Conservation (phyloP, 2,329 filamentous ascomycete species). For the Leptographium radiaticola region DNA sequence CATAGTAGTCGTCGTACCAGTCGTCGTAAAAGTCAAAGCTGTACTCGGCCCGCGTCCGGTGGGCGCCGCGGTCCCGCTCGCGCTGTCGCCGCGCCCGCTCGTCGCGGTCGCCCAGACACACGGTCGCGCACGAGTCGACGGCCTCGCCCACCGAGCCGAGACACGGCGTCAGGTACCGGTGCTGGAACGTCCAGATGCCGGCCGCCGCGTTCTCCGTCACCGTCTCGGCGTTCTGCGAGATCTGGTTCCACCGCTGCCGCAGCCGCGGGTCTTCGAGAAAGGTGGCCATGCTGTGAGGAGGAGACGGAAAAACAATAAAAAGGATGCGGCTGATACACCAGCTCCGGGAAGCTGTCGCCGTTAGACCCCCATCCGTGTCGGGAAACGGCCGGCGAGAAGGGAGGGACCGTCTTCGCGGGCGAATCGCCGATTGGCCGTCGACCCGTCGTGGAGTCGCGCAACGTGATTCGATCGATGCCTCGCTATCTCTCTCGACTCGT, state of each 20-base stretch:
- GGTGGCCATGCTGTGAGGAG: constrained; percentile 27
- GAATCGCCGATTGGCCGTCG: no score
- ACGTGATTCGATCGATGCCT: no score
- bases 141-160: constrained; percentile 52
- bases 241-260: constrained; percentile 85
- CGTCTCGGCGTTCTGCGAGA: constrained; percentile 69
- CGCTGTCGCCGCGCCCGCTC: constrained; percentile 57
- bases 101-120: constrained; percentile 59
- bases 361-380: not conserved
- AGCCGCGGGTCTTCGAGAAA: constrained; percentile 73
- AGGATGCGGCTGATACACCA: not conserved
- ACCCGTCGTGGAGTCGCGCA: no score
- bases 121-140: constrained; percentile 58
- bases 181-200: constrained; percentile 77
- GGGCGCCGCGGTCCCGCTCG: constrained; percentile 43
- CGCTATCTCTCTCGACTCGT: no score
- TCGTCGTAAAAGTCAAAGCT: constrained; percentile 98
- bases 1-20: constrained; percentile 54
- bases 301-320: not conserved
- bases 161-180: constrained; percentile 75
- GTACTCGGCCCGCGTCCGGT: constrained; percentile 54
- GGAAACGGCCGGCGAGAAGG: no score
- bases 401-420: not conserved
- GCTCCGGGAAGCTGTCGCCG: no score
- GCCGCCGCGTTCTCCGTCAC: constrained; percentile 87